Evolutionary conservation across 169 alveolate genomes (phyloP).

Genomic region (Eimeria praecox): DNA sequence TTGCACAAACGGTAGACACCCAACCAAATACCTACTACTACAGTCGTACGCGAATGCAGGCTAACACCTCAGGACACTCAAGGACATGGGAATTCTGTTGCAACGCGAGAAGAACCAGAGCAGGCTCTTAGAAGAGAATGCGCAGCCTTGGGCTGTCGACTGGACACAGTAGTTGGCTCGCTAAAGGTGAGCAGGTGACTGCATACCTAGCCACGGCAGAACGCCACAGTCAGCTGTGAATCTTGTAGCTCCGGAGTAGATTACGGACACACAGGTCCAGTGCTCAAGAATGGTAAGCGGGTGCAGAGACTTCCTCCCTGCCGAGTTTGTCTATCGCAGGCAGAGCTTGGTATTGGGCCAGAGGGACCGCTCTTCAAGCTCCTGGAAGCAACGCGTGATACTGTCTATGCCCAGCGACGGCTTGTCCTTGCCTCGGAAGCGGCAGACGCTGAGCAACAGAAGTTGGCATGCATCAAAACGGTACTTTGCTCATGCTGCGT

Average conservation of each 20-base stretch:
- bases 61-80: slow-evolving; percentile 8
- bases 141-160: slow-evolving; percentile 32
- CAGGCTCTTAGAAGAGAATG: slow-evolving; percentile 57
- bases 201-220: neutral
- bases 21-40: neutral
- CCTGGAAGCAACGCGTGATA: slow-evolving; percentile 34
- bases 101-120: slow-evolving; percentile 51
- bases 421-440: slow-evolving; percentile 55
- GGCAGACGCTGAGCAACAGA: slow-evolving; percentile 61
- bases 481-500: neutral
- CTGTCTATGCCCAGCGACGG: slow-evolving; percentile 22
- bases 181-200: slow-evolving; percentile 20
- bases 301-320: neutral
- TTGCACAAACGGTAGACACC: neutral
- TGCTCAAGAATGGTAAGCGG: neutral
- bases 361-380: slow-evolving; percentile 24
- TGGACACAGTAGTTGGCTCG: slow-evolving; percentile 23
- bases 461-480: slow-evolving; percentile 16
- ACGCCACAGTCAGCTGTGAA: neutral
- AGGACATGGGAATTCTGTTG: neutral
- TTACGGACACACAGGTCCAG: neutral
- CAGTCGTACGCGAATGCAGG: neutral
- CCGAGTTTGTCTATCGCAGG: slow-evolving; percentile 15
- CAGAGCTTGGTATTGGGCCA: neutral
- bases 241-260: neutral